Percentiles rank a stretch among this genome's conserved stretches.
These are phyloP conservation scores for Athelia sp. DNA, from an alignment of 1,284 basidiomycete species.

Conservation along the genomic window DNA sequence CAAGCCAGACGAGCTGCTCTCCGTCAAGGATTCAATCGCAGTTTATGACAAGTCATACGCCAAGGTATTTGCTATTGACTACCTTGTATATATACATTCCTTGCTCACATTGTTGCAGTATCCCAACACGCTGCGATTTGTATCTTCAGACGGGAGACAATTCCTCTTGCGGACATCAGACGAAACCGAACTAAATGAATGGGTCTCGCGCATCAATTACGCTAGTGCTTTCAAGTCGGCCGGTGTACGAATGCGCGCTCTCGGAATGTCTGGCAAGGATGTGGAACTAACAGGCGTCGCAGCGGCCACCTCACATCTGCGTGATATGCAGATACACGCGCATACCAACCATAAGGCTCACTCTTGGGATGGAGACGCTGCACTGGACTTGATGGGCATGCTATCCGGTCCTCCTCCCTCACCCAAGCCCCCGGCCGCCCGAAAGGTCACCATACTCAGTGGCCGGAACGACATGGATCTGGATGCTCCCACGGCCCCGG, in stretches of 20 bases:
- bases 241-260: constrained; percentile 79
- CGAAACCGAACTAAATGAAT: constrained; percentile 81
- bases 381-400: constrained; percentile 35
- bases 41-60: constrained; percentile 75
- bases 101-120: constrained; percentile 36
- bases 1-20: constrained; percentile 84
- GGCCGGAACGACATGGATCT: constrained; percentile 28
- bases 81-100: background rate
- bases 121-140: constrained; percentile 74
- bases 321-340: constrained; percentile 47
- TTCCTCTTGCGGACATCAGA: constrained; percentile 75
- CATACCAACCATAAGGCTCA: constrained; percentile 30
- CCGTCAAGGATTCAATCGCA: constrained; percentile 76
- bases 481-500: constrained; percentile 40
- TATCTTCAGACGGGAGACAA: constrained; percentile 73
- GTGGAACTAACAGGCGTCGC: constrained; percentile 77
- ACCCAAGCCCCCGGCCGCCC: constrained; percentile 18
- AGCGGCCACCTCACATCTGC: constrained; percentile 77
- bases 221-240: constrained; percentile 87
- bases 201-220: constrained; percentile 94
- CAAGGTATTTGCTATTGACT: constrained; percentile 48
- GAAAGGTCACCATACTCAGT: constrained; percentile 22
- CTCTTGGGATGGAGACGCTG: constrained; percentile 41
- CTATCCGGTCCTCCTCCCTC: constrained; percentile 18
- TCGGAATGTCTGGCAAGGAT: constrained; percentile 64